Evolutionary conservation across 768 basidiomycete genomes (phyloP), one percentile per base, ranked within the genome.

Genomic region (Gloeostereum incarnatum): DNA sequence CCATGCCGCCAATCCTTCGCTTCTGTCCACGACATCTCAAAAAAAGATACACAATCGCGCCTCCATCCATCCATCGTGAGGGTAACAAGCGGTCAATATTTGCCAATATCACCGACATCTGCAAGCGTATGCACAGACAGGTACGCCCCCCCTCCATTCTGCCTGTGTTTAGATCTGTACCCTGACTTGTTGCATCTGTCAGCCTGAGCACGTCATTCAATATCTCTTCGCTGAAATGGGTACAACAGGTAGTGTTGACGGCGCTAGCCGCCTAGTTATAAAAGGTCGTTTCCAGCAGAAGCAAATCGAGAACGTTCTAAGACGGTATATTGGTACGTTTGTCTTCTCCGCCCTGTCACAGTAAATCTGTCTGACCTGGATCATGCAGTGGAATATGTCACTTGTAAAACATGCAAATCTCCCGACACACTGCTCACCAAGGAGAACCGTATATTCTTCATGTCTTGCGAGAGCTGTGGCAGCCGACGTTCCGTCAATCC

Each of bases 371-470:
- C 3, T 18, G n/a, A 44, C 23, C 22, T 22, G 22, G 30, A 16
- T 24, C 16, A 30, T 43, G 9, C 48, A 94, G 93, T 94, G 44
- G 93, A 97, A 66, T 98, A 97, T 61, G 94, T 97, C 44, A 93
- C 93, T 26, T 99, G 96, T 77, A 94, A 96, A 63, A 98, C 93
- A 27, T 99, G 96, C 74, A 99, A 97, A 66, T 97, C 94, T 1
- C 89, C 89, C 31, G 96, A 99, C 59, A 99, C 96, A 2, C 75
- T 96, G 14, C 75, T 99, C 25, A 82, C 85, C 20, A 99, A 98
- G 62, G 93, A 98, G 65, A 96, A 96, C 61, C 88, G 96, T 63
- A 89, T 99, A 56, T 97, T 93, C 73, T 99, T 99, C 74, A 86
- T 89, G 77, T 73, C 87, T 0, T 92, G 89, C 64, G 84, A 92